A percentile compares a stretch with the other conserved stretches of the same genome.
Evolutionary conservation across 2,329 filamentous ascomycete species (phyloP).

Genomic region (Penicillium aurantiogriseum): DNA sequence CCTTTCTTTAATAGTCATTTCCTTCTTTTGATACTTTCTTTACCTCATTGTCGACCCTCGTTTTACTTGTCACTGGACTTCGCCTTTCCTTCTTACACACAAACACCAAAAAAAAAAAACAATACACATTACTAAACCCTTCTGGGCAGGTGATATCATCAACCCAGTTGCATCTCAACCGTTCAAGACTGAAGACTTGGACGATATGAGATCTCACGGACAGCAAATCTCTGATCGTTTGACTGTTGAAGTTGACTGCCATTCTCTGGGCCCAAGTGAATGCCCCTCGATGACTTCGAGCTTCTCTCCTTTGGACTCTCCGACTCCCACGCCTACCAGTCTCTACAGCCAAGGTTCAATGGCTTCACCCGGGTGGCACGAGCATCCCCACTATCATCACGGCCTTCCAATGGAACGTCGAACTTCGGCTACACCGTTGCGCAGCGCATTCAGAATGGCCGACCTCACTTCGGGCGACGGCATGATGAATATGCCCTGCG

Average conservation of each 20-base stretch:
- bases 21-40: slow-evolving; percentile 5
- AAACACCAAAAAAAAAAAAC: neutral
- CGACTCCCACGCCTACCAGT: slow-evolving; percentile 40
- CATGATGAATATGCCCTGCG: slow-evolving; percentile 36
- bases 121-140: slow-evolving; percentile 10
- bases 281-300: slow-evolving; percentile 43
- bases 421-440: slow-evolving; percentile 31
- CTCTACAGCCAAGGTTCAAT: slow-evolving; percentile 40
- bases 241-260: slow-evolving; percentile 41
- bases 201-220: slow-evolving; percentile 41
- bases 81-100: neutral
- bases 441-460: slow-evolving; percentile 37
- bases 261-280: slow-evolving; percentile 39
- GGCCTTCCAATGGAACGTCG: slow-evolving; percentile 30
- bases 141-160: slow-evolving; percentile 31
- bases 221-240: slow-evolving; percentile 38
- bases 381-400: slow-evolving; percentile 31
- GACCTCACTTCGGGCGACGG: slow-evolving; percentile 35
- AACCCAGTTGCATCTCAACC: slow-evolving; percentile 28
- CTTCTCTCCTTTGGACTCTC: slow-evolving; percentile 43
- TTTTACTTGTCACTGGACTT: slow-evolving; percentile 10
- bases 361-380: slow-evolving; percentile 40
- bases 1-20: slow-evolving; percentile 3
- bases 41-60: slow-evolving; percentile 5
- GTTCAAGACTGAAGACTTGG: slow-evolving; percentile 30